Base-by-base conservation (phyloP, 257 asterid species). In the Fraxinus americana region DNA sequence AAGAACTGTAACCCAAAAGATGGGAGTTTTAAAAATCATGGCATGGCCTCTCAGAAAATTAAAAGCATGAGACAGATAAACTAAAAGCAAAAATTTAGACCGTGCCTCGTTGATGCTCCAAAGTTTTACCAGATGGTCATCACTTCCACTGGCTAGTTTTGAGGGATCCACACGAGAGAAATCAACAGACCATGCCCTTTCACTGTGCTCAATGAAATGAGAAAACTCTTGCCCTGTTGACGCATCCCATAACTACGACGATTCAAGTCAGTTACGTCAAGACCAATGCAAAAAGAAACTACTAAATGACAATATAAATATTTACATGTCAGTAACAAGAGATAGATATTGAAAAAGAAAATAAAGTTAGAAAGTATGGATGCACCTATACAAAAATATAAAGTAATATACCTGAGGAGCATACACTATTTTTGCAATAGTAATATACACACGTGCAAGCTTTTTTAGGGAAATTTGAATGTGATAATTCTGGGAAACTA, bases 121-220 rank as follows among this genome's bases (percentile, higher is more conserved):
- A 73, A 95, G 67, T 85, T 93, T 95, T 84, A 95, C 99, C 81
- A 86, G 71, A 72, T 91, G 91, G 80, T 95, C 99, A 80, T 95
- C 98, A 82, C 99, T 89, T 65, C 99, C 98, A 86, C 99, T 95
- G 74, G 87, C 97, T 76, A 95, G 85, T 71, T 85, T 92, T 35
- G 79, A 92, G 30, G 99, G 99, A 86, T 91, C 92, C 75, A 81
- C 83, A 57, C 76, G 89, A 78, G 99, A 95, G 85, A 95, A 95
- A 81, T 92, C 97, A 76, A 92, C 99, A 77, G 96, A 95, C 99
- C 99, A 95, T 54, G 97, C 97, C 89, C 99, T 90, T 83, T 91
- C 87, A 67, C 77, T 82, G 79, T 95, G 98, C 87, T 92, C 99
- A 23, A 12, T 77, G 75, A 87, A 88, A 67, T 91, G 89, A 61